Conservation (phyloP, 495 filamentous ascomycete species). For the Aspergillus sparsus region DNA sequence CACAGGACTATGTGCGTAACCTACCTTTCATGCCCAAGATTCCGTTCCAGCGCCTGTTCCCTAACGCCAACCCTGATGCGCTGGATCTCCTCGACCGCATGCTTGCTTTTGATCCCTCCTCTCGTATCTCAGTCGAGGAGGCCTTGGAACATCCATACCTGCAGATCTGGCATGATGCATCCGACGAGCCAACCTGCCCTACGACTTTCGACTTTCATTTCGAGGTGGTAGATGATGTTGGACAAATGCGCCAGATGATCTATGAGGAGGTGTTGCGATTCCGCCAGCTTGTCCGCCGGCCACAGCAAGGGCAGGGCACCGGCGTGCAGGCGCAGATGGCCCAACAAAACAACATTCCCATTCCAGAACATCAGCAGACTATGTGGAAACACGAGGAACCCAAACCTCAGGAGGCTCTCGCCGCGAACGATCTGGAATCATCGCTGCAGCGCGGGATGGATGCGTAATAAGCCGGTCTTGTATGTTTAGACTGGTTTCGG, state of each 20-base stretch:
- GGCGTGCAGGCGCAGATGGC: constrained; percentile 43
- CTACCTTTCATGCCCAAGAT: constrained; percentile 95
- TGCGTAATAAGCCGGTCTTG: constrained; percentile 34
- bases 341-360: constrained; percentile 63
- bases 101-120: constrained; percentile 94
- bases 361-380: constrained; percentile 65
- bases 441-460: constrained; percentile 84
- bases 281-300: constrained; percentile 71
- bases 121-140: constrained; percentile 87
- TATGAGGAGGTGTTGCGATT: constrained; percentile 87
- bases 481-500: constrained; percentile 6
- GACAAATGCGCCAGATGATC: constrained; percentile 96
- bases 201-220: constrained; percentile 97
- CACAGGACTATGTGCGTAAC: constrained; percentile 98
- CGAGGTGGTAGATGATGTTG: constrained; percentile 89
- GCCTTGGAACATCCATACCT: constrained; percentile 96
- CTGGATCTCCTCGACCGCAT: constrained; percentile 93
- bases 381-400: constrained; percentile 84
- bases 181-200: constrained; percentile 90
- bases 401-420: constrained; percentile 75
- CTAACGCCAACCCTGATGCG: constrained; percentile 92
- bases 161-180: constrained; percentile 96
- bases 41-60: constrained; percentile 83
- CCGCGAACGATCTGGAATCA: constrained; percentile 70
- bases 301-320: constrained; percentile 49